phyloP scores from a whole-genome alignment of 164 flowering plant species.

The Chimonanthus salicifolius region DNA sequence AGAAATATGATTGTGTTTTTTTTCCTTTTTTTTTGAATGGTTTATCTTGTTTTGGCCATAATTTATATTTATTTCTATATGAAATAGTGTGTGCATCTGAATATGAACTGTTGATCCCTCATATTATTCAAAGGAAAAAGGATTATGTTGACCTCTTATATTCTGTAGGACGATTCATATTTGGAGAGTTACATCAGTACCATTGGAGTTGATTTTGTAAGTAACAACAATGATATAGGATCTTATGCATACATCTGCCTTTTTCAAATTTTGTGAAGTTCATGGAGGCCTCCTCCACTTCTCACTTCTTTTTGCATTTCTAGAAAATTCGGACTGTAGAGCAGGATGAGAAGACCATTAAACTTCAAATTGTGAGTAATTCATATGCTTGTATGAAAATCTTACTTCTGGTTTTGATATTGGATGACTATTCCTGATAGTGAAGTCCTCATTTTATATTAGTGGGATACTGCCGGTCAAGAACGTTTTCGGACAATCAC shows the following conservation, averaged over 20 bases:
- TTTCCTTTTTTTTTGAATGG: neutral
- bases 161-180: conserved; percentile 37
- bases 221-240: conserved; percentile 6
- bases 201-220: conserved; percentile 47
- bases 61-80: too few relatives aligned
- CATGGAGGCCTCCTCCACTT: neutral
- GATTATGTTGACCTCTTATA: neutral
- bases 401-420: neutral
- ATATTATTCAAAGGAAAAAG: too few relatives aligned
- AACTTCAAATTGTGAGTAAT: conserved; percentile 40
- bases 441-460: conserved; percentile 6
- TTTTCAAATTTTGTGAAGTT: too few relatives aligned
- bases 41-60: too few relatives aligned
- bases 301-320: neutral
- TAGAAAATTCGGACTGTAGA: conserved; percentile 48
- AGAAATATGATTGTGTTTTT: neutral
- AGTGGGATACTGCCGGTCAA: conserved; percentile 94
- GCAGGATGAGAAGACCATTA: conserved; percentile 43
- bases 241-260: too few relatives aligned
- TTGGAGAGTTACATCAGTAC: conserved; percentile 48
- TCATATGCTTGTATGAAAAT: neutral
- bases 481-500: conserved; percentile 81
- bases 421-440: neutral
- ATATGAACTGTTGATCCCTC: too few relatives aligned
- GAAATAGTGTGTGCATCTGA: too few relatives aligned